These are phyloP conservation scores for Avena atlantica DNA, from an alignment of 176 grass and related monocot species.

Conservation along the genomic window DNA sequence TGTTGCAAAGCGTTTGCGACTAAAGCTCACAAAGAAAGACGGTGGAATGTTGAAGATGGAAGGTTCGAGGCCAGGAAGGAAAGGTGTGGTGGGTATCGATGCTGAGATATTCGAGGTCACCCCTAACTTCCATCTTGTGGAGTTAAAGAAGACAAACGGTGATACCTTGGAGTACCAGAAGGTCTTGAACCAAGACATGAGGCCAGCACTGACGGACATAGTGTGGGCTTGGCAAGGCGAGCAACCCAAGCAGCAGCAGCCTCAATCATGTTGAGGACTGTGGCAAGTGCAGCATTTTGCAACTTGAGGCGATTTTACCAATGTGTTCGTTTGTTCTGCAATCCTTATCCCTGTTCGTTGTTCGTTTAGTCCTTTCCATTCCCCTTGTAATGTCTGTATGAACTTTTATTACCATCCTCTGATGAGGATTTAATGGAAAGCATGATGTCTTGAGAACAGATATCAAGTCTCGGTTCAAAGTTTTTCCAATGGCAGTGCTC, in stretches of 20 bases:
- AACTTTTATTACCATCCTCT: not conserved
- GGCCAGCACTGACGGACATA: conserved; percentile 84
- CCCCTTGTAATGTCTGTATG: not conserved
- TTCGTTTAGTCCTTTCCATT: conserved; percentile 33
- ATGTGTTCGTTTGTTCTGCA: conserved; percentile 35
- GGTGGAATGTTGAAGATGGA: conserved; percentile 83
- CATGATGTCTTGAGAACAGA: not conserved
- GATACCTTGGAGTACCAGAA: conserved; percentile 89
- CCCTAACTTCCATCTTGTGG: conserved; percentile 84
- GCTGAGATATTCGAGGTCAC: conserved; percentile 96
- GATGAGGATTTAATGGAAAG: conserved; percentile 28
- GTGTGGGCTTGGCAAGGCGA: conserved; percentile 99
- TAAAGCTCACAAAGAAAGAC: conserved; percentile 96
- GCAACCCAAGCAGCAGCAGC: conserved; percentile 48
- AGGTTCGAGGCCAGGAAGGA: conserved; percentile 69
- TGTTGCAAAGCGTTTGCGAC: conserved; percentile 61
- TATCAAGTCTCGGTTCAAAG: not conserved
- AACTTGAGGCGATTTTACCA: not conserved
- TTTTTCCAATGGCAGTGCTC: not conserved
- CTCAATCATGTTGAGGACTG: conserved; percentile 15
- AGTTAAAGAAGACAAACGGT: conserved; percentile 84
- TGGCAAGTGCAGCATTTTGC: not conserved
- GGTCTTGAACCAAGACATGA: conserved; percentile 77
- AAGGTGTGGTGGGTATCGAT: conserved; percentile 82
- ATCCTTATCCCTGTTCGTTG: not conserved